Evolutionary conservation across 176 grass and related monocot species (phyloP), one percentile per base, ranked within the genome.

Genomic region (Pharus latifolius): DNA sequence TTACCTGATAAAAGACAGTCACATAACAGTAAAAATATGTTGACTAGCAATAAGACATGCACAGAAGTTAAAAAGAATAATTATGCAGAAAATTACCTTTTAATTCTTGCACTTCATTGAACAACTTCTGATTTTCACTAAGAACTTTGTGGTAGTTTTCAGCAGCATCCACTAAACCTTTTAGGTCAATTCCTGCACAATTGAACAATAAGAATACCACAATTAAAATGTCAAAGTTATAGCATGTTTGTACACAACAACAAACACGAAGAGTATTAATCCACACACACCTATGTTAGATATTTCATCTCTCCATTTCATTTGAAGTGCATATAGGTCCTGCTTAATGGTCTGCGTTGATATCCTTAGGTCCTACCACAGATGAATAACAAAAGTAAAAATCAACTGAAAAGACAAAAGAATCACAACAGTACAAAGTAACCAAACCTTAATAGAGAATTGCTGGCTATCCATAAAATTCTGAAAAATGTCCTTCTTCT

Each of bases 91-190:
- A 70, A 62, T 49, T 85, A 99, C 96, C 96, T 95, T 95, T 99
- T 77, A 99, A 51, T 86, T 99, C 96, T 30, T 95, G 90, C 26
- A 99, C 79, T 79, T 99, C 96, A 76, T 99, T 99, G 53, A 91
- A 99, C 60, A 99, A 65, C 44, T 82, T 95, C 50, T 88, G 91
- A 58, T 99, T 99, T 82, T 99, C 90, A 59, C 87, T 82, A 71
- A 99, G 78, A 77, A 99, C 83, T 56, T 68, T 82, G 81, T 91
- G 87, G 44, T 99, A 99, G 62, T 91, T 99, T 43, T 95, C 90
- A 69, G 91, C 90, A 57, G 90, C 90, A 88, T 99, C 79, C 29
- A 91, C 82, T 48, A 99, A 81, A 44, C 82, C 96, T 73, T 91
- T 95, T 48, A 99, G 41, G 22, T 78, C 78, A 67, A 76, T 24